Evolutionary conservation across 176 grass and related monocot species (phyloP).

Genomic region (Zoysia japonica): DNA sequence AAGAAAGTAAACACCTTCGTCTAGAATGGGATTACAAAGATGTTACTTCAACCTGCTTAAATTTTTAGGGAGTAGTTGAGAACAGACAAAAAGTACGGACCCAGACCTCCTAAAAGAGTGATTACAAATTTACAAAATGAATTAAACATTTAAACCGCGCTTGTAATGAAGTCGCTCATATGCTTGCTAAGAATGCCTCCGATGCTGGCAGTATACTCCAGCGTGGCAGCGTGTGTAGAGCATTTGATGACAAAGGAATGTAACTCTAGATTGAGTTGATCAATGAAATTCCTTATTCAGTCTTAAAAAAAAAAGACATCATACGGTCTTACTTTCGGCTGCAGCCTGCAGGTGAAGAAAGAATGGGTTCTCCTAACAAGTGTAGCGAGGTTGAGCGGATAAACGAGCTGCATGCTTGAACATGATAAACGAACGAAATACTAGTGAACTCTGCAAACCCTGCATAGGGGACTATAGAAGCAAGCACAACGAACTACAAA

Average conservation of each 20-base stretch:
- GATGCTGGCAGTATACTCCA: background rate
- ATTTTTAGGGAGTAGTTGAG: background rate
- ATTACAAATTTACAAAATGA: background rate
- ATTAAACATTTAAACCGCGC: background rate
- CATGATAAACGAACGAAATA: background rate
- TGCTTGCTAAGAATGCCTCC: background rate
- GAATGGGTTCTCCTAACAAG: background rate
- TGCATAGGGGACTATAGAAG: too few relatives aligned
- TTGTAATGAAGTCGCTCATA: too few relatives aligned
- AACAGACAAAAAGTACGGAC: background rate
- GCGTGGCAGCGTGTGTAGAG: too few relatives aligned
- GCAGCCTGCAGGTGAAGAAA: background rate
- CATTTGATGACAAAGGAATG: background rate
- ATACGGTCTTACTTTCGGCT: background rate
- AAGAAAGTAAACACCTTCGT: background rate
- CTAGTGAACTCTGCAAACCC: background rate
- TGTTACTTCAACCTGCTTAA: background rate
- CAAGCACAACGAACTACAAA: background rate
- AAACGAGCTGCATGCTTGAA: background rate
- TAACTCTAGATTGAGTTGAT: too few relatives aligned
- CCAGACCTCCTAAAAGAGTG: background rate
- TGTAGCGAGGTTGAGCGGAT: too few relatives aligned
- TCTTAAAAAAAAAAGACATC: background rate
- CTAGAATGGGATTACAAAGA: background rate
- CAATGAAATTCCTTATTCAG: background rate